A percentile compares a stretch with the other conserved stretches of the same genome.
Conservation (phyloP, 129 eudicot genomes). For the Centella asiatica region DNA sequence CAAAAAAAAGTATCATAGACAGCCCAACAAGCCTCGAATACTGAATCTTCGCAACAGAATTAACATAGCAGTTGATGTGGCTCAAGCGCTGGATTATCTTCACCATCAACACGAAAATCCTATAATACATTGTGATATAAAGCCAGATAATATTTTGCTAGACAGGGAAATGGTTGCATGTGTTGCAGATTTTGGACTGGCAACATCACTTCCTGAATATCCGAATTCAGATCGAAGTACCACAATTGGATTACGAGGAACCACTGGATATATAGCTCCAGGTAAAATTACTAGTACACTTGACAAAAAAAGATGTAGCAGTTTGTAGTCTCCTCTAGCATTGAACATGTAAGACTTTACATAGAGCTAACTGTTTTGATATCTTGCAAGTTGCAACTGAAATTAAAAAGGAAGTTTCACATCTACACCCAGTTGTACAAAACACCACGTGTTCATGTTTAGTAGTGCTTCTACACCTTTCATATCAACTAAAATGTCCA, state of each 20-base stretch:
- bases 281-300: slow-evolving; percentile 15
- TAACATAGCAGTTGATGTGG: slow-evolving; percentile 41
- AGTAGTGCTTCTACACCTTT: no score
- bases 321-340: not conserved
- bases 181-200: slow-evolving; percentile 46
- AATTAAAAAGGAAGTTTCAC: no score
- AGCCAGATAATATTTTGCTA: slow-evolving; percentile 49
- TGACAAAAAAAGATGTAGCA: not conserved
- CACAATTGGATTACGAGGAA: slow-evolving; percentile 33
- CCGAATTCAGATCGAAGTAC: slow-evolving; percentile 18
- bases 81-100: slow-evolving; percentile 40
- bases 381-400: no score
- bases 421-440: no score
- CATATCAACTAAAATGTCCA: no score
- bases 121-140: slow-evolving; percentile 44
- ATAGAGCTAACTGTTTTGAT: no score
- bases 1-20: not conserved
- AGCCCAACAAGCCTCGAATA: not conserved
- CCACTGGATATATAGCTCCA: slow-evolving; percentile 44
- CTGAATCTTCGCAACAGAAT: slow-evolving; percentile 28
- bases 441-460: no score
- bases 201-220: slow-evolving; percentile 26
- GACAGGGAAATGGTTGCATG: slow-evolving; percentile 43
- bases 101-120: slow-evolving; percentile 31
- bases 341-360: not conserved